Evolutionary conservation across 2,329 filamentous ascomycete genomes (phyloP), one percentile per base, ranked within the genome.

Genomic region (Scortechinia acanthostroma): DNA sequence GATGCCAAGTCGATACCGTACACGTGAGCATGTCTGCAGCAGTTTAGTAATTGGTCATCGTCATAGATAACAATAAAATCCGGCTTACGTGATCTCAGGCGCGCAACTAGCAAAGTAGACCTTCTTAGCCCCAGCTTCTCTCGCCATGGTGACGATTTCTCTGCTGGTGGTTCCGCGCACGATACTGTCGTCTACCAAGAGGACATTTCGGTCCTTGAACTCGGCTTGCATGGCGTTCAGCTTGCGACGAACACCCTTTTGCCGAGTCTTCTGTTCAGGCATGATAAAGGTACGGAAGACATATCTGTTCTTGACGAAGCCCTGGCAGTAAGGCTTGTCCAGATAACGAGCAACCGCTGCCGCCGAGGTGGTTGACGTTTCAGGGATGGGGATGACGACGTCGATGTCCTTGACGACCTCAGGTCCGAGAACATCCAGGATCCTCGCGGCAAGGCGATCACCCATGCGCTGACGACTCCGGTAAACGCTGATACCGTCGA

Each of bases 271-370:
- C 59, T 88, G 84, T 21, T 81, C 81, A 6, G 85, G 60, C 3
- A 65, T 86, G 58, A 90, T 91, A 61, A 91, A 93, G 1, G 88
- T 94, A 43, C 88, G 78, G 73, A 88, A 90, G 48, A 94, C 85
- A 60, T 94, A 94, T 44, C 88, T 77, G 63, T 94, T 94, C 73
- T 93, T 94, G 51, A 95, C 83, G 55, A 95, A 91, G 2, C 83
- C 90, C 58, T 88, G 86, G 47, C 77, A 83, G 56, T 86, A 89
- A 1, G 86, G 86, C 60, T 88, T 90, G 52, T 80, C 76, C 16
- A 95, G 73, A 33, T 78, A 73, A 55, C 83, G 77, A n/a, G 89
- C 84, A 21, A 95, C 76, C 42, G 77, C 80, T 5, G 86, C 79
- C 2, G 90, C 89, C 1, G 88, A 85, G 0, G 86, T 91, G 50